These are phyloP conservation scores for Chamaenerion angustifolium DNA, from an alignment of 345 rosid genomes.

Conservation along the genomic window DNA sequence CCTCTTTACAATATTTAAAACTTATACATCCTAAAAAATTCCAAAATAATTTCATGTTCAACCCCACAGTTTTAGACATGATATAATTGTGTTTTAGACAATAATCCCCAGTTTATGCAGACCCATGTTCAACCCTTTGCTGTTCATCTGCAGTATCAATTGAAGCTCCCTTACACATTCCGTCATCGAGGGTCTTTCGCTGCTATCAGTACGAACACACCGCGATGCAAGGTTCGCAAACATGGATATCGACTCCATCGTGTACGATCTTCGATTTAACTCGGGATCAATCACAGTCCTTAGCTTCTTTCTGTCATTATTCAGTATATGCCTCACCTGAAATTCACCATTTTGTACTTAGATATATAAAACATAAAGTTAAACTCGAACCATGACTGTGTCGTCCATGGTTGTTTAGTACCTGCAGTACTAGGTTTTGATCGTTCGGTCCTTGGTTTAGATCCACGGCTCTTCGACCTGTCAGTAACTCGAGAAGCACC, in stretches of 20 bases:
- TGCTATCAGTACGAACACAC: conserved; percentile 5
- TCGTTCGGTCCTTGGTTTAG: conserved; percentile 8
- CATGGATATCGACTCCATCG: conserved; percentile 5
- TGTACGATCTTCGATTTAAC: conserved; percentile 7
- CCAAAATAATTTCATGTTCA: no score
- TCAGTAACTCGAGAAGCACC: conserved; percentile 10
- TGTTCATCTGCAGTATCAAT: conserved; percentile 3
- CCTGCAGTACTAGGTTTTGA: conserved; percentile 12
- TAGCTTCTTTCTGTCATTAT: conserved; percentile 5
- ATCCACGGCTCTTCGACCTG: conserved; percentile 11
- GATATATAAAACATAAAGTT: no score
- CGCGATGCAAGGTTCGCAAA: conserved; percentile 5
- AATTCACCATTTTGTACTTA: background rate
- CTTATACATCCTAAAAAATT: no score
- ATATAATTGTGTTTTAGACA: no score
- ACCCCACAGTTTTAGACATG: no score
- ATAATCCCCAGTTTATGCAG: background rate
- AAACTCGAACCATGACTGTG: background rate
- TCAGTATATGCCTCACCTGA: conserved; percentile 6
- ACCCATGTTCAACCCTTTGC: conserved; percentile 8
- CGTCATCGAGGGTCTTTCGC: conserved; percentile 3
- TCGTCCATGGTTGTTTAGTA: background rate
- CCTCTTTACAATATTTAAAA: no score
- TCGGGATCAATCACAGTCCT: conserved; percentile 9
- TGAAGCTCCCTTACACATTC: conserved; percentile 9